phyloP scores from a whole-genome alignment of 805 yeast species.

The Metschnikowia sp. region DNA sequence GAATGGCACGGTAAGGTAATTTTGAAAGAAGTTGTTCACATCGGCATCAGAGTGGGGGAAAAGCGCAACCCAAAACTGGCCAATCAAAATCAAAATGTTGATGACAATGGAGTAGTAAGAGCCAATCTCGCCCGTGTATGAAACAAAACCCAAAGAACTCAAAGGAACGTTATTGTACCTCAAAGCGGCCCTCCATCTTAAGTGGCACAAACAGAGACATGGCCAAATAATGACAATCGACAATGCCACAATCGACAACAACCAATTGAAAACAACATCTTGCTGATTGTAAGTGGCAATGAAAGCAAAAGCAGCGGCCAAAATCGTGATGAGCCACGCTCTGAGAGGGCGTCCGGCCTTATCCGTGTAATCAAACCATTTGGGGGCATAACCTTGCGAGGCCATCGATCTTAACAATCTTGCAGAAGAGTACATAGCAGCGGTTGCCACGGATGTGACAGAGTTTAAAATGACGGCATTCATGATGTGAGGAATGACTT shows the following conservation, averaged over 20 bases:
- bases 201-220: constrained; percentile 25
- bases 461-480: constrained; percentile 32
- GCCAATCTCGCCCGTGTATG: constrained; percentile 41
- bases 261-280: constrained; percentile 30
- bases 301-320: constrained; percentile 23
- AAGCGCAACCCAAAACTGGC: constrained; percentile 45
- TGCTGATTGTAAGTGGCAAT: constrained; percentile 31
- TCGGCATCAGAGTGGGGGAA: constrained; percentile 29
- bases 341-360: constrained; percentile 27
- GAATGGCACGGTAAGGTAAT: constrained; percentile 26
- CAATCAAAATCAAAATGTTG: constrained; percentile 34
- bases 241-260: constrained; percentile 28
- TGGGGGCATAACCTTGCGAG: constrained; percentile 27
- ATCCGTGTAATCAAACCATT: constrained; percentile 28
- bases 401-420: constrained; percentile 26
- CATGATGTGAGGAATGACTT: constrained; percentile 29
- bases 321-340: constrained; percentile 25
- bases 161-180: constrained; percentile 21
- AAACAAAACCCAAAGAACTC: constrained; percentile 23
- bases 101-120: constrained; percentile 31
- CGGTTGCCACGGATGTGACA: constrained; percentile 30
- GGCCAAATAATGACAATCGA: constrained; percentile 27
- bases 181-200: constrained; percentile 30
- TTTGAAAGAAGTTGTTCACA: constrained; percentile 27
- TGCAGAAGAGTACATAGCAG: constrained; percentile 29